phyloP scores from a whole-genome alignment of 2,329 filamentous ascomycete genomes.

The Xylaria arbuscula region DNA sequence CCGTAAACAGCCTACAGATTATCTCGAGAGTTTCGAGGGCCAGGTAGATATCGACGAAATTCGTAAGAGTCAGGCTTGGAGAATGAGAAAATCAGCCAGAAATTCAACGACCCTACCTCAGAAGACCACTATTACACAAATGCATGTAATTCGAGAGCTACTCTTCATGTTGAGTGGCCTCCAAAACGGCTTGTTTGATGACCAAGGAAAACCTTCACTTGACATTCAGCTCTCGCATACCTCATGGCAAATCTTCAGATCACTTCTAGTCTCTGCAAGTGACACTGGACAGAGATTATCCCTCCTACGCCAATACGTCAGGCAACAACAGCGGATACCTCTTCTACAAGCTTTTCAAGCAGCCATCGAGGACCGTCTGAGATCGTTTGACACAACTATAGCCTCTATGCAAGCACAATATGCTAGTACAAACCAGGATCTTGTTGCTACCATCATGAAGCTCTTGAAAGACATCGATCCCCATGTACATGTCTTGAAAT shows the following conservation, averaged over 20 bases:
- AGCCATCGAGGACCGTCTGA: slow-evolving; percentile 67
- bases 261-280: slow-evolving; percentile 60
- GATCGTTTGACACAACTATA: slow-evolving; percentile 67
- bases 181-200: slow-evolving; percentile 75
- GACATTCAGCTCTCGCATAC: slow-evolving; percentile 61
- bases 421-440: slow-evolving; percentile 63
- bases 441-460: slow-evolving; percentile 73
- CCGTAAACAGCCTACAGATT: slow-evolving; percentile 49
- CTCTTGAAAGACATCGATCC: slow-evolving; percentile 68
- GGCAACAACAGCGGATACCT: slow-evolving; percentile 60
- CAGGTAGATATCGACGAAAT: slow-evolving; percentile 53
- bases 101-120: slow-evolving; percentile 51
- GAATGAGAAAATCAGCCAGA: slow-evolving; percentile 42
- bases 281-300: slow-evolving; percentile 60
- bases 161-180: slow-evolving; percentile 88
- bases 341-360: slow-evolving; percentile 79
- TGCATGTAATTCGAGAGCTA: slow-evolving; percentile 78
- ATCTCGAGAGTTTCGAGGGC: slow-evolving; percentile 53
- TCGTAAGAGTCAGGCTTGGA: slow-evolving; percentile 61
- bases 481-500: slow-evolving; percentile 65
- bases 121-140: slow-evolving; percentile 70
- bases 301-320: slow-evolving; percentile 59
- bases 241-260: slow-evolving; percentile 62
- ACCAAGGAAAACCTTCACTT: slow-evolving; percentile 53
- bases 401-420: slow-evolving; percentile 70